Conservation (phyloP, 2,329 filamentous ascomycete genomes). For the Colletotrichum aenigma region DNA sequence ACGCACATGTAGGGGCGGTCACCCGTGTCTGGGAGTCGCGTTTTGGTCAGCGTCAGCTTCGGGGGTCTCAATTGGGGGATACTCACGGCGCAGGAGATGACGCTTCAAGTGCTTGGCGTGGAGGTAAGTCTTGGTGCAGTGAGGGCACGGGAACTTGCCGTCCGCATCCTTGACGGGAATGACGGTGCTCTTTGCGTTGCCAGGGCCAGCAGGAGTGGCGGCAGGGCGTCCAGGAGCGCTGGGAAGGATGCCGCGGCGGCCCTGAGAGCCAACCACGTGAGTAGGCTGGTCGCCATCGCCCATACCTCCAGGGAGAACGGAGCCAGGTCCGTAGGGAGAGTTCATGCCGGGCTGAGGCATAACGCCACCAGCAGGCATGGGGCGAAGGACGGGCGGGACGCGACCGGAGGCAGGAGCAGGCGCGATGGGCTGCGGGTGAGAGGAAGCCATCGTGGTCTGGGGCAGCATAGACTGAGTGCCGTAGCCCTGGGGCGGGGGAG, state of each 20-base stretch:
- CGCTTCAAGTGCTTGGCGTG: slow-evolving; percentile 98
- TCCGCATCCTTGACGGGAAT: slow-evolving; percentile 96
- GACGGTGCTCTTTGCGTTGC: slow-evolving; percentile 75
- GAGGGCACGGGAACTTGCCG: slow-evolving; percentile 96
- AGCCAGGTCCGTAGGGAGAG: slow-evolving; percentile 64
- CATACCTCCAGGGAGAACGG: slow-evolving; percentile 60
- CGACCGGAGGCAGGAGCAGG: slow-evolving; percentile 68
- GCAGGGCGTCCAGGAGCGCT: slow-evolving; percentile 87
- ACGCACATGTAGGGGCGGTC: slow-evolving; percentile 99
- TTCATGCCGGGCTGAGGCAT: slow-evolving; percentile 62
- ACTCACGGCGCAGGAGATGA: slow-evolving; percentile 94
- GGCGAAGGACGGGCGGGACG: slow-evolving; percentile 65
- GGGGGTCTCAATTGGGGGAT: background rate
- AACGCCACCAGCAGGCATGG: slow-evolving; percentile 72
- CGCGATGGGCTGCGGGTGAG: slow-evolving; percentile 77
- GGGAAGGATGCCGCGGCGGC: slow-evolving; percentile 87
- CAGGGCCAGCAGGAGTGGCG: slow-evolving; percentile 72
- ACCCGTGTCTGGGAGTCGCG: slow-evolving; percentile 76
- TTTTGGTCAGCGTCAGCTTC: slow-evolving; percentile 15
- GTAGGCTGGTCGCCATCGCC: slow-evolving; percentile 72
- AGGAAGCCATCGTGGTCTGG: slow-evolving; percentile 68
- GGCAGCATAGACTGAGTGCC: slow-evolving; percentile 67
- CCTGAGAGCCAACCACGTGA: slow-evolving; percentile 94
- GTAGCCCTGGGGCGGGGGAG: slow-evolving; percentile 59
- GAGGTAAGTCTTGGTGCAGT: slow-evolving; percentile 97